Percentiles rank a stretch among this genome's conserved stretches.
phyloP scores from a whole-genome alignment of 2,329 filamentous ascomycete species.

The Intubia oerlemansii region DNA sequence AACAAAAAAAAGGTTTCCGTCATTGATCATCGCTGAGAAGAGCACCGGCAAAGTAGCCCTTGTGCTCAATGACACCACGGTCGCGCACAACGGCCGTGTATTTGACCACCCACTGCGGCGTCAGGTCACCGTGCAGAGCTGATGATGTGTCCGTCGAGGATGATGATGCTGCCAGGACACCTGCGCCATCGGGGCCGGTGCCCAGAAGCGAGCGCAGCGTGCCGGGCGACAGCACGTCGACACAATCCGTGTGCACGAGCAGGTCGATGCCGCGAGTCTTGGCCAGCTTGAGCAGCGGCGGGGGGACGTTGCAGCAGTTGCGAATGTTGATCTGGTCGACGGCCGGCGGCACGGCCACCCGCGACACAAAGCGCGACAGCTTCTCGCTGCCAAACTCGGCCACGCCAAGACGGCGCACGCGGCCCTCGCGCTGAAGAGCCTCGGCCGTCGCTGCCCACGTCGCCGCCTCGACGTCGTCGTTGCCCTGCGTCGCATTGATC shows the following conservation, averaged over 20 bases:
- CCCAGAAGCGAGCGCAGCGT: slow-evolving; percentile 72
- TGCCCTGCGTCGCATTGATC: slow-evolving; percentile 36
- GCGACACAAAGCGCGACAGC: slow-evolving; percentile 52
- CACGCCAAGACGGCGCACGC: slow-evolving; percentile 58
- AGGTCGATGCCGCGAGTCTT: slow-evolving; percentile 67
- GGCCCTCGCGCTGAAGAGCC: slow-evolving; percentile 44
- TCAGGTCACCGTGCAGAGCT: slow-evolving; percentile 58
- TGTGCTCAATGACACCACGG: slow-evolving; percentile 90
- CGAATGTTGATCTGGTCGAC: slow-evolving; percentile 94
- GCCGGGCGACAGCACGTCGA: slow-evolving; percentile 69
- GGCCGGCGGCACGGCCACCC: slow-evolving; percentile 48
- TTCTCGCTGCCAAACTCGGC: slow-evolving; percentile 82
- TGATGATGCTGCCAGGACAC: slow-evolving; percentile 52
- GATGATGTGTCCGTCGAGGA: too few relatives aligned
- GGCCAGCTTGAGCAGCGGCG: slow-evolving; percentile 66
- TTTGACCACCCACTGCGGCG: slow-evolving; percentile 87
- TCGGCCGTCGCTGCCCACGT: slow-evolving; percentile 53
- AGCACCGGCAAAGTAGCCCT: slow-evolving; percentile 86
- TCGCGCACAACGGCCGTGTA: slow-evolving; percentile 92
- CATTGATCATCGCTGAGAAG: slow-evolving; percentile 30
- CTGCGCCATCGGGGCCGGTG: slow-evolving; percentile 47
- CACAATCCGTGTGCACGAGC: slow-evolving; percentile 84
- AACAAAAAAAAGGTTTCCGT: too few relatives aligned
- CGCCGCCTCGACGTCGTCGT: slow-evolving; percentile 43
- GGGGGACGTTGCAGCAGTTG: slow-evolving; percentile 90